Evolutionary conservation across 2,329 filamentous ascomycete genomes (phyloP).

Genomic region (Ophiostoma himal-ulmi): DNA sequence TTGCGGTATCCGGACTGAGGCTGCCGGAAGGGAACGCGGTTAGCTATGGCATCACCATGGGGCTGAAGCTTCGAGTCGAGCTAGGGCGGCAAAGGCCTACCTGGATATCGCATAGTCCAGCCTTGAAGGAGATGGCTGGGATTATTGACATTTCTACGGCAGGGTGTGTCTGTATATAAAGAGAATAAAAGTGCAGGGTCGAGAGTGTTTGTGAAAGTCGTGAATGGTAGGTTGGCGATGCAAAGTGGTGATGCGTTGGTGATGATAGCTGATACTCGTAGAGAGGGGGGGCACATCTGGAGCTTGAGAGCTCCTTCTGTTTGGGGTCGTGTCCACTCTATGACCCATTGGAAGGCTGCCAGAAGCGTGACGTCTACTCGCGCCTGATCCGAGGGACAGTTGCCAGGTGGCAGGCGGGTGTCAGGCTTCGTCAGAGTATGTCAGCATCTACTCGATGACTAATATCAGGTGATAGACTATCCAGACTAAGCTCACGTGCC

Average conservation of each 20-base stretch:
- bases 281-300: slow-evolving; percentile 9
- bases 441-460: background rate
- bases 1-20: slow-evolving; percentile 60
- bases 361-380: slow-evolving; percentile 24
- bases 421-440: background rate
- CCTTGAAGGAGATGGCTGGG: slow-evolving; percentile 94
- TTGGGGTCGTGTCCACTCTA: background rate
- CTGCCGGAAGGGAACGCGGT: background rate
- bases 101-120: slow-evolving; percentile 78
- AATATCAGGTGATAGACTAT: background rate
- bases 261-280: slow-evolving; percentile 8
- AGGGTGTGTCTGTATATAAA: background rate
- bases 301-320: slow-evolving; percentile 22
- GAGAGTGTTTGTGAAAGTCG: background rate
- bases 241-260: slow-evolving; percentile 12
- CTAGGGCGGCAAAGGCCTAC: slow-evolving; percentile 48
- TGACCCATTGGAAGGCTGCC: slow-evolving; percentile 23
- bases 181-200: background rate
- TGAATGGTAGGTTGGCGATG: background rate
- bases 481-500: background rate
- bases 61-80: background rate
- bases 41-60: slow-evolving; percentile 4
- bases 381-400: background rate
- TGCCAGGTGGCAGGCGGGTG: slow-evolving; percentile 19
- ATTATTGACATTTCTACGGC: slow-evolving; percentile 62